Conservation (phyloP, 805 yeast genomes). For the Metschnikowia bowlesiae region DNA sequence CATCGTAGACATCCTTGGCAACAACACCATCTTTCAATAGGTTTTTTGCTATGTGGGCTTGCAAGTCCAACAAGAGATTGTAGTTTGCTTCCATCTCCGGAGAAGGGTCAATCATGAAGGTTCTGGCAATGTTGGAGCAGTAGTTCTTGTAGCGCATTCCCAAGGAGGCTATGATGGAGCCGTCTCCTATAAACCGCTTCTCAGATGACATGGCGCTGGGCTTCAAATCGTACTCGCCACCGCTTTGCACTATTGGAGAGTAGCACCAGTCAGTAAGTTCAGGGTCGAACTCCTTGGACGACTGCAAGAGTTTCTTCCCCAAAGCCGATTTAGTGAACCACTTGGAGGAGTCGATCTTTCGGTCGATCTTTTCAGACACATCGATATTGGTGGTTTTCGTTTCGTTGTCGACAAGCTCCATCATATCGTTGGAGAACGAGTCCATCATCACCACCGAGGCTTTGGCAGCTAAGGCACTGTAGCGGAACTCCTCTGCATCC, state of each 20-base stretch:
- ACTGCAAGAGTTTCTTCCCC: slow-evolving; percentile 52
- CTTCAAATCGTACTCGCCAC: slow-evolving; percentile 76
- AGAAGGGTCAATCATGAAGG: slow-evolving; percentile 86
- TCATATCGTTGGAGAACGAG: slow-evolving; percentile 82
- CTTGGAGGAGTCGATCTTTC: slow-evolving; percentile 68
- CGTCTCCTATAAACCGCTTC: slow-evolving; percentile 57
- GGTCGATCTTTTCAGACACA: slow-evolving; percentile 72
- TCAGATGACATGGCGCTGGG: slow-evolving; percentile 77
- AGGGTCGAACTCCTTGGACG: slow-evolving; percentile 58
- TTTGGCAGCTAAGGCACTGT: slow-evolving; percentile 66
- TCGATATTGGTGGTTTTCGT: slow-evolving; percentile 65
- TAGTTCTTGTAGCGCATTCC: slow-evolving; percentile 86
- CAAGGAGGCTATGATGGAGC: slow-evolving; percentile 76
- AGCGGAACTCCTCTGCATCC: slow-evolving; percentile 71
- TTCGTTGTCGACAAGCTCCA: slow-evolving; percentile 82
- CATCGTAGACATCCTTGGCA: slow-evolving; percentile 63
- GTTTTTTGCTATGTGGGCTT: slow-evolving; percentile 52
- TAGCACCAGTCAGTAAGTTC: slow-evolving; percentile 88
- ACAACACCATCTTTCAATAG: slow-evolving; percentile 63
- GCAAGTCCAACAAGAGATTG: slow-evolving; percentile 67
- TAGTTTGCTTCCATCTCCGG: slow-evolving; percentile 74
- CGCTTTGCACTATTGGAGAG: slow-evolving; percentile 86
- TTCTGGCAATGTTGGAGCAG: slow-evolving; percentile 83
- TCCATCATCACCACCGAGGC: slow-evolving; percentile 77
- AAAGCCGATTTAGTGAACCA: slow-evolving; percentile 52